Percentiles rank a stretch among this genome's conserved stretches.
phyloP scores from a whole-genome alignment of 179 eudicot genomes.

The Beta corolliflora region DNA sequence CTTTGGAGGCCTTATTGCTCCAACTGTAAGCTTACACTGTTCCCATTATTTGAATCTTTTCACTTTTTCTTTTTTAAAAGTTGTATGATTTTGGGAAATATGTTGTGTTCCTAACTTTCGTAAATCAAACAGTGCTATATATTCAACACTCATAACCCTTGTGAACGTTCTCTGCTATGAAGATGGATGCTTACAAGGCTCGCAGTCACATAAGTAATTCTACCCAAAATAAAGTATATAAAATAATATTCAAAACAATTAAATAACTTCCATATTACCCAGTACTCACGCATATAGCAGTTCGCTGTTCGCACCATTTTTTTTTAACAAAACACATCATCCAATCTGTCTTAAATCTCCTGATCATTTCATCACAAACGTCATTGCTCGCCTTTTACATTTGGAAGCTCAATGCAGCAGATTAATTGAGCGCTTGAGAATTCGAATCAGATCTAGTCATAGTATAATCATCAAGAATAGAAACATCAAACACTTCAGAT shows the following conservation, averaged over 20 bases:
- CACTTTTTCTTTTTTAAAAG: background rate
- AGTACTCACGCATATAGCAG: background rate
- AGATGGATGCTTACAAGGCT: too few species aligned
- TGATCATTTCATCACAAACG: background rate
- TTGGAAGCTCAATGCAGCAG: background rate
- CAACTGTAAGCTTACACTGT: slow-evolving; percentile 61
- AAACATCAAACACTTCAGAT: background rate
- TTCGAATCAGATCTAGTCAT: background rate
- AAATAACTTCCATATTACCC: background rate
- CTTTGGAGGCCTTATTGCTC: slow-evolving; percentile 94
- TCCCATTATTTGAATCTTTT: background rate
- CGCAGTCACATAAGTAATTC: background rate
- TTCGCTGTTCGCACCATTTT: background rate
- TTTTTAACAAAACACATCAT: background rate
- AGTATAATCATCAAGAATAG: background rate
- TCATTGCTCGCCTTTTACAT: background rate
- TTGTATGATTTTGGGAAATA: background rate
- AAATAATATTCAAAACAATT: background rate
- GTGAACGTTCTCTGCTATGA: too few species aligned
- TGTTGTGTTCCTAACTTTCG: background rate
- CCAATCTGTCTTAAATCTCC: background rate
- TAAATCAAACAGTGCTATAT: background rate
- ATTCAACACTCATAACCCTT: too few species aligned
- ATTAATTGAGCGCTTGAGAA: background rate
- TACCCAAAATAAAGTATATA: background rate